Base-by-base conservation (phyloP, 192 early-diverging fungal species). In the Chytriomyces confervae region DNA sequence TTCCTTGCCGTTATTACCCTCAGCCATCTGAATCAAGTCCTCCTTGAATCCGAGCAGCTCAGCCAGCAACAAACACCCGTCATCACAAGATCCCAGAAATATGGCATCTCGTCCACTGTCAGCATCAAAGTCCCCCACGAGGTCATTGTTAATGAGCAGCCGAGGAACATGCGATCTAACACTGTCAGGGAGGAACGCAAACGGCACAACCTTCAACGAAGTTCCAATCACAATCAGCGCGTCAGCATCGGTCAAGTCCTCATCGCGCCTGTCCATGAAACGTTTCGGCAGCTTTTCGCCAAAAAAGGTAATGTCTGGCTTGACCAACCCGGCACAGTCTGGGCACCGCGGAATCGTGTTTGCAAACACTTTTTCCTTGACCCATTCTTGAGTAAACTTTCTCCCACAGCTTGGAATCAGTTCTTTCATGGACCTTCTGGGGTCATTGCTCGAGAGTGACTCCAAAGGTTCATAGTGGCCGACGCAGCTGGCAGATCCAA, bases 251-350 rank as follows among this genome's bases (percentile, higher is more conserved):
- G 80, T 72, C n/a, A 71, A 61, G 49, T 78, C 77, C 3, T 60
- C 48, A 67, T 63, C 53, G 76, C 70, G 0, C 69, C 73, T 9
- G 67, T 71, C 16, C n/a, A 36, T 27, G 27, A 72, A 60, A 11
- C 91, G 89, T 23, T 82, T 72, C 10, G 97, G 97, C 63, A 99
- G 83, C 13, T 82, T 77, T 81, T 99, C 94, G 23, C 96, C 96
- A 84, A 99, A 99, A 79, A 99, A 99, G 0, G 94, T 95, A 67
- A 99, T 97, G 72, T 96, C 91, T 8, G 96, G 96, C 77, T 98
- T 98, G 76, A 98, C 89, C 16, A 93, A 81, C 8, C 90, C 84
- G 24, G 60, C 67, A 80, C 95, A 96, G 10, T 67, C 24, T 9
- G 65, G 63, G 75, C 96, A 99, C 18, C 78, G 80, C 6, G 95